These are phyloP conservation scores for Stagonosporopsis chrysanthemi DNA, from an alignment of 2,329 filamentous ascomycete genomes.

Conservation along the genomic window DNA sequence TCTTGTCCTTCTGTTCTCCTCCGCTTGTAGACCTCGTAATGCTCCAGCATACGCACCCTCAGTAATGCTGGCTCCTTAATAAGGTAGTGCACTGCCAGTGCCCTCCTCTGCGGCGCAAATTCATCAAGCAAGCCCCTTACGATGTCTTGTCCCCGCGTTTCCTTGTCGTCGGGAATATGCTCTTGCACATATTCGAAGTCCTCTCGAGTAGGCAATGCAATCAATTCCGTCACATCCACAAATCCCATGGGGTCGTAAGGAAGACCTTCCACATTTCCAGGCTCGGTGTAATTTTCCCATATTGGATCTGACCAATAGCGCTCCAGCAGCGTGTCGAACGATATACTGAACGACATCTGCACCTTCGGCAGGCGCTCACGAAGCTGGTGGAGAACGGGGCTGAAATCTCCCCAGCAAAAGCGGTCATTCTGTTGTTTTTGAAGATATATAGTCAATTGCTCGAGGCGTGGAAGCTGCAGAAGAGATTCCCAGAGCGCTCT, in stretches of 20 bases:
- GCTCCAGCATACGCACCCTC: conserved; percentile 29
- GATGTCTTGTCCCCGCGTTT: conserved; percentile 1
- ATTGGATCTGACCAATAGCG: conserved; percentile 14
- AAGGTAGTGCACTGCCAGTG: conserved; percentile 27
- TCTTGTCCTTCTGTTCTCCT: neutral
- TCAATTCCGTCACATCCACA: conserved; percentile 20
- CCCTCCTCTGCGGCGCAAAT: conserved; percentile 20
- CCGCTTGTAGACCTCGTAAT: conserved; percentile 23
- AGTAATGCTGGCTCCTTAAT: conserved; percentile 34
- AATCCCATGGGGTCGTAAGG: conserved; percentile 22
- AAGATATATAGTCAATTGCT: conserved; percentile 21
- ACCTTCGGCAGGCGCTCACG: conserved; percentile 14
- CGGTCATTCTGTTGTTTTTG: conserved; percentile 6
- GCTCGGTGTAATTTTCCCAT: conserved; percentile 6
- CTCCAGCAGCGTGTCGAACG: conserved; percentile 23
- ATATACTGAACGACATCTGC: conserved; percentile 19
- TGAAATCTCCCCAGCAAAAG: conserved; percentile 24
- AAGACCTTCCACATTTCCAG: neutral
- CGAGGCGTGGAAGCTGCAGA: conserved; percentile 16
- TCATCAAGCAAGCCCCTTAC: conserved; percentile 22
- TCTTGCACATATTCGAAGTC: conserved; percentile 23
- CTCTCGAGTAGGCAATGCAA: conserved; percentile 19
- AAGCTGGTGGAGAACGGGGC: conserved; percentile 20
- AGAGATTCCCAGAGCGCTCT: conserved; percentile 16
- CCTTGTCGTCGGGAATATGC: neutral